Evolutionary conservation across 139 green algal genomes (phyloP), one percentile per base, ranked within the genome.

Genomic region (Coelastrella sp.): DNA sequence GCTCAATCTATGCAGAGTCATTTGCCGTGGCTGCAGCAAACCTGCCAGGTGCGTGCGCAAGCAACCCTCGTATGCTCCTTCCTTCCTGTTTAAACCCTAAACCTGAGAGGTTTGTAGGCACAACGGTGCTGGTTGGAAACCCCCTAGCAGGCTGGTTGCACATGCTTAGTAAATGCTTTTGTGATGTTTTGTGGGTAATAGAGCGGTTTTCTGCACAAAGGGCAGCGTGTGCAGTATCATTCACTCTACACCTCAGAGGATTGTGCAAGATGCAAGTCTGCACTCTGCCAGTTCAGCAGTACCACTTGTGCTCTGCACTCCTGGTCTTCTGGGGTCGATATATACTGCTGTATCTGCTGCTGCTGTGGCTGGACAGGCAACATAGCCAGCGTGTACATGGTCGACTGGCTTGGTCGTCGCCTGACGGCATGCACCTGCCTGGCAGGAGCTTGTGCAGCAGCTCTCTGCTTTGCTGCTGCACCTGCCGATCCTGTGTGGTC

Each of bases 1-100:
- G 57, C 1, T 92, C 80, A n/a, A 74, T 95, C n/a, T 95, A 95
- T 66, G 91, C 79, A 19, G n/a, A 95, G 79, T 92, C 93, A 7
- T 93, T 95, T 84, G 87, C 88, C 5, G 93, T 95, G 66, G 56
- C 92, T 11, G 87, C 92, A 59, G 90, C 92, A 24, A 95, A 94
- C 84, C 90, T 95, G 83, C 93, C 93, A 89, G 93, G 93, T 94
- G 74, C 11, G 89, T 20, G 24, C 12, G 24, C n/a, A 65, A 49
- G 68, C 78, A 84, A 49, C 35, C 35, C 35, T 49, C 35, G 35
- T 49, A 49, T 49, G 35, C 35, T 49, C 35, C 35, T 5, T 49
- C 35, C 35, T 49, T 49, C 35, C 35, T 49, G 35, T 49, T 49
- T 5, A n/a, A n/a, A n/a, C n/a, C n/a, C n/a, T 49, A 49, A 5